Evolutionary conservation across 441 rosid genomes (phyloP).

Genomic region (Raphanus hybrid): DNA sequence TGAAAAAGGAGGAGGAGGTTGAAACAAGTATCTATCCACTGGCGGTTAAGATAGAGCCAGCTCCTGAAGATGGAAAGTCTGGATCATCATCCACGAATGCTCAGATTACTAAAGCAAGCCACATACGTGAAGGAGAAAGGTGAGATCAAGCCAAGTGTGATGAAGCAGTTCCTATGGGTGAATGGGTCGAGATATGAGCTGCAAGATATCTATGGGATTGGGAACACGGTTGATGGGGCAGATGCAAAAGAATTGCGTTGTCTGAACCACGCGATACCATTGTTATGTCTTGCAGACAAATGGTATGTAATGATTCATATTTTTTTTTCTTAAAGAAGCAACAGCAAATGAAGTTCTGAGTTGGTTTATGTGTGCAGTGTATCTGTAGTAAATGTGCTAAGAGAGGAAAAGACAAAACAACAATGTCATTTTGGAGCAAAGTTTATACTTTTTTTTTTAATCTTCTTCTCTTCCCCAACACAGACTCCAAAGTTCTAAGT

Average conservation of each 20-base stretch:
- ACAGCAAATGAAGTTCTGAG: background rate
- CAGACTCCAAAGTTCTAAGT: too few relatives aligned
- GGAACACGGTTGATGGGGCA: slow-evolving; percentile 46
- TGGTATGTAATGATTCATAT: slow-evolving; percentile 42
- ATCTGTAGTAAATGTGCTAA: slow-evolving; percentile 90
- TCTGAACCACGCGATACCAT: slow-evolving; percentile 79
- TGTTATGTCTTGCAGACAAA: slow-evolving; percentile 92
- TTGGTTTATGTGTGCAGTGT: slow-evolving; percentile 56
- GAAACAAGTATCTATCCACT: slow-evolving; percentile 58
- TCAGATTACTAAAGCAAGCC: slow-evolving; percentile 63
- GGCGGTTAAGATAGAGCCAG: slow-evolving; percentile 73
- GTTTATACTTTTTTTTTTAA: too few relatives aligned
- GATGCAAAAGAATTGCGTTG: slow-evolving; percentile 83
- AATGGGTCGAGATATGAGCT: slow-evolving; percentile 51
- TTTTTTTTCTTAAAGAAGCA: background rate
- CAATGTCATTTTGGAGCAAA: too few relatives aligned
- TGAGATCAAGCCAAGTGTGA: slow-evolving; percentile 18
- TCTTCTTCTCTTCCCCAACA: too few relatives aligned
- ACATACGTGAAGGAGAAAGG: slow-evolving; percentile 45
- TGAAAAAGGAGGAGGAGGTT: slow-evolving; percentile 30
- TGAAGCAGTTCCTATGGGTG: slow-evolving; percentile 29
- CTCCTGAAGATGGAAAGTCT: slow-evolving; percentile 27
- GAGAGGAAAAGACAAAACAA: background rate
- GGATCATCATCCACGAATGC: slow-evolving; percentile 18
- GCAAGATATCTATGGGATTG: slow-evolving; percentile 84